phyloP scores from a whole-genome alignment of 2,329 filamentous ascomycete species.

The Aureobasidium musti region DNA sequence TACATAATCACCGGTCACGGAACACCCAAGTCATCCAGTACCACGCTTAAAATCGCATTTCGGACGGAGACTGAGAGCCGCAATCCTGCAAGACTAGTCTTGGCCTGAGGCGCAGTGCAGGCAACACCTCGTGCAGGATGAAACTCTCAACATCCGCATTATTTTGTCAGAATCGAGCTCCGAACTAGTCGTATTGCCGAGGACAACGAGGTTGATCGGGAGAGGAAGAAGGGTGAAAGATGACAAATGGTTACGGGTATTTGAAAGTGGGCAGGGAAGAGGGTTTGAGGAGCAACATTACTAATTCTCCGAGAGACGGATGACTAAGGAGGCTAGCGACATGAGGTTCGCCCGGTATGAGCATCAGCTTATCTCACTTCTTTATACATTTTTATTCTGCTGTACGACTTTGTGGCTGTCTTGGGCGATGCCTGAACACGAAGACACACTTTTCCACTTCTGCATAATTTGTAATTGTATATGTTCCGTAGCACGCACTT shows the following conservation, averaged over 20 bases:
- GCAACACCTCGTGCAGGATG: not conserved
- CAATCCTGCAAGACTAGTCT: constrained; percentile 3
- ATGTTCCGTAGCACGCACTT: no score
- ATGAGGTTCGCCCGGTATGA: not conserved
- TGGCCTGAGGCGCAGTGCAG: constrained; percentile 26
- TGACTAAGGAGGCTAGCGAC: not conserved
- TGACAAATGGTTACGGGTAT: not conserved
- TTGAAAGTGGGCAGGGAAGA: not conserved
- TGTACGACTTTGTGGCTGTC: constrained; percentile 21
- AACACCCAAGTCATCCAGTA: not conserved
- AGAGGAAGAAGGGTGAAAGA: not conserved
- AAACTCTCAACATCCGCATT: not conserved
- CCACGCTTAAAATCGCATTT: not conserved
- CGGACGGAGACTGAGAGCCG: not conserved
- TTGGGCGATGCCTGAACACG: not conserved
- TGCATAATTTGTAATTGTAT: no score
- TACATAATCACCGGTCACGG: not conserved
- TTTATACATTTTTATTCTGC: not conserved
- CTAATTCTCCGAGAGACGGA: not conserved
- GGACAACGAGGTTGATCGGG: not conserved
- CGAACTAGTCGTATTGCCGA: not conserved
- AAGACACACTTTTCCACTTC: not conserved
- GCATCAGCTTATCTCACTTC: constrained; percentile 22
- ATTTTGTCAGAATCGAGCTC: not conserved
- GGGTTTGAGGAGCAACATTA: not conserved